A percentile compares a stretch with the other conserved stretches of the same genome.
These are phyloP conservation scores for Cordyceps javanica DNA, from an alignment of 2,329 filamentous ascomycete species.

Conservation along the genomic window DNA sequence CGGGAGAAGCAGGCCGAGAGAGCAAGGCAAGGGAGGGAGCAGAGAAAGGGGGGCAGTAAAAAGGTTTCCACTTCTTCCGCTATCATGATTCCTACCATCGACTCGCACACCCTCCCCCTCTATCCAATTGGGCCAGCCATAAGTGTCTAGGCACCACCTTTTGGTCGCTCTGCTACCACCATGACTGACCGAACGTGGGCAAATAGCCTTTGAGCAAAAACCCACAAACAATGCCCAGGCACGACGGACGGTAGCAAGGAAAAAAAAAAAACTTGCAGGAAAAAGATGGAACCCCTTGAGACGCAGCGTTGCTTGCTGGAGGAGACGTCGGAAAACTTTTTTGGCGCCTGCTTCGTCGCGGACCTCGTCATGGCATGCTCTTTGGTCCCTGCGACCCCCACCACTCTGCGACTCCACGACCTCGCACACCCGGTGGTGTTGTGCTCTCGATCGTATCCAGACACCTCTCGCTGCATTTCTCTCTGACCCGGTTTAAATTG, in stretches of 20 bases:
- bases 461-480: constrained; percentile 1
- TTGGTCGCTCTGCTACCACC: not conserved
- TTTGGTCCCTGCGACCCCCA: not conserved
- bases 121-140: not conserved
- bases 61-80: constrained; percentile 1
- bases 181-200: not conserved
- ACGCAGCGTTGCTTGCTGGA: not conserved
- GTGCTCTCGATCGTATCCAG: constrained; percentile 1
- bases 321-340: not conserved
- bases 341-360: not conserved
- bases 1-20: not conserved
- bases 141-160: not conserved
- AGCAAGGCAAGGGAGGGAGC: not conserved
- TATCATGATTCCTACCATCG: not conserved
- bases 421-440: not conserved
- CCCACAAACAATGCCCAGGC: not conserved
- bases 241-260: not conserved
- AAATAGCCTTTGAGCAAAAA: not conserved
- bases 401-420: constrained; percentile 1
- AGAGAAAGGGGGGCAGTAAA: not conserved
- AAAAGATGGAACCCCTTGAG: constrained; percentile 4
- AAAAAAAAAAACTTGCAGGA: no score
- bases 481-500: constrained; percentile 11
- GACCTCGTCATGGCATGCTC: not conserved
- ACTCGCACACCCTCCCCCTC: not conserved